These are phyloP conservation scores for Amaranthus palmeri DNA, from an alignment of 148 eudicot species.

Conservation along the genomic window DNA sequence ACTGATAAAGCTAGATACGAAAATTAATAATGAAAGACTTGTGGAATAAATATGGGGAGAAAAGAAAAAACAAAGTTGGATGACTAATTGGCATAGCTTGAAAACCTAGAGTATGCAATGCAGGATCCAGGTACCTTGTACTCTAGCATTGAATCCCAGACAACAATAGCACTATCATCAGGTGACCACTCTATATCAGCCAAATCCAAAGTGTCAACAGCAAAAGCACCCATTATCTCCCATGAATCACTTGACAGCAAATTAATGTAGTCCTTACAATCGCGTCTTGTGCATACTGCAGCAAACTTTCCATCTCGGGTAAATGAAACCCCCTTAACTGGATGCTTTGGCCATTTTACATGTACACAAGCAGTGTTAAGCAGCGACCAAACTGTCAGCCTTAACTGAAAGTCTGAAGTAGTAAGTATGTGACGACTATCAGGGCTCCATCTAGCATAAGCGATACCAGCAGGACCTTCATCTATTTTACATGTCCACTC, in stretches of 20 bases:
- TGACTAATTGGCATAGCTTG: neutral
- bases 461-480: constrained; percentile 95
- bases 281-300: constrained; percentile 95
- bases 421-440: constrained; percentile 99
- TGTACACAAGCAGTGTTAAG: constrained; percentile 93
- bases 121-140: constrained; percentile 61
- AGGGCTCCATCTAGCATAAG: constrained; percentile 99
- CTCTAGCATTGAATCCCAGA: constrained; percentile 97
- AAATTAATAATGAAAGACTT: no score
- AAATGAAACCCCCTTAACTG: constrained; percentile 86
- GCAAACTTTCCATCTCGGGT: constrained; percentile 91
- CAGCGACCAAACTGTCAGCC: constrained; percentile 93
- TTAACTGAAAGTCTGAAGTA: constrained; percentile 84
- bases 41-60: neutral
- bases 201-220: constrained; percentile 89
- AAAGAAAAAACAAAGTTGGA: neutral
- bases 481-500: constrained; percentile 99
- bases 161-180: constrained; percentile 90
- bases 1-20: no score
- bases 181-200: constrained; percentile 95
- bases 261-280: constrained; percentile 87
- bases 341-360: constrained; percentile 85
- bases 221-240: constrained; percentile 89
- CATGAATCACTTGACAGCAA: constrained; percentile 80
- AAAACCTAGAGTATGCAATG: neutral